Percentiles rank a stretch among this genome's conserved stretches.
These are phyloP conservation scores for Nitzschia sp. DNA, from an alignment of 108 stramenopile genomes.

Conservation along the genomic window DNA sequence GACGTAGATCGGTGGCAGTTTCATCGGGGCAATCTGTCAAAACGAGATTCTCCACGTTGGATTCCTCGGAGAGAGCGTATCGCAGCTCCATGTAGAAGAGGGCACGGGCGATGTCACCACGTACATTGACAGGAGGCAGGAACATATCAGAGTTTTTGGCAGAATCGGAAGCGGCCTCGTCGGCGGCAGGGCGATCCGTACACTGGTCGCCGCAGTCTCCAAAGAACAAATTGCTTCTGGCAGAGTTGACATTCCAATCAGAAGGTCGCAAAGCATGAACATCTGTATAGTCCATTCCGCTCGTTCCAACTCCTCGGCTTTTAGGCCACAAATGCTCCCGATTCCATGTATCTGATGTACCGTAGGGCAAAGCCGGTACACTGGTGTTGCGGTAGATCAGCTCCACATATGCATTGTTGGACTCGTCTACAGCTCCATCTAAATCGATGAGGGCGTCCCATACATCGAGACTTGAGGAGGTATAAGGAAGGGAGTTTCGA, in stretches of 20 bases:
- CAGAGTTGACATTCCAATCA: constrained; percentile 67
- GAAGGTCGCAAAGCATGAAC: constrained; percentile 64
- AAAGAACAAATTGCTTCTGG: constrained; percentile 58
- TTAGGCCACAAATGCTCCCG: constrained; percentile 80
- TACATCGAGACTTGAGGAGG: constrained; percentile 39
- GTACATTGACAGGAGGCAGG: constrained; percentile 46
- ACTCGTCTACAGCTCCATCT: constrained; percentile 36
- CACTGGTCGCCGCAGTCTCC: constrained; percentile 30
- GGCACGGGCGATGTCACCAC: constrained; percentile 80
- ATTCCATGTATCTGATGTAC: constrained; percentile 61
- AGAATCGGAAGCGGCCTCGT: constrained; percentile 41
- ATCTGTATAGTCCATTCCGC: constrained; percentile 59
- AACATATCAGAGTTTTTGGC: constrained; percentile 34
- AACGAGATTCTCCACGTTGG: constrained; percentile 26
- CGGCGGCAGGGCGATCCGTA: constrained; percentile 9
- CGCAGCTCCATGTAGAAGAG: constrained; percentile 77
- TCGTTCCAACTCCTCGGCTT: constrained; percentile 47
- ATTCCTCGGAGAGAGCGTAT: constrained; percentile 40
- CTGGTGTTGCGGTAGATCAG: constrained; percentile 43
- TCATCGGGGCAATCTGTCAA: constrained; percentile 32
- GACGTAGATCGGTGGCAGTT: background rate
- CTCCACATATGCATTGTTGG: constrained; percentile 1
- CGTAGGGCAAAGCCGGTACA: constrained; percentile 35
- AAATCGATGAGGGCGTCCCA: constrained; percentile 67
- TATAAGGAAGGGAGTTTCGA: constrained; percentile 54